Evolutionary conservation across 2,329 filamentous ascomycete species (phyloP).

Genomic region (Monilinia fructigena): DNA sequence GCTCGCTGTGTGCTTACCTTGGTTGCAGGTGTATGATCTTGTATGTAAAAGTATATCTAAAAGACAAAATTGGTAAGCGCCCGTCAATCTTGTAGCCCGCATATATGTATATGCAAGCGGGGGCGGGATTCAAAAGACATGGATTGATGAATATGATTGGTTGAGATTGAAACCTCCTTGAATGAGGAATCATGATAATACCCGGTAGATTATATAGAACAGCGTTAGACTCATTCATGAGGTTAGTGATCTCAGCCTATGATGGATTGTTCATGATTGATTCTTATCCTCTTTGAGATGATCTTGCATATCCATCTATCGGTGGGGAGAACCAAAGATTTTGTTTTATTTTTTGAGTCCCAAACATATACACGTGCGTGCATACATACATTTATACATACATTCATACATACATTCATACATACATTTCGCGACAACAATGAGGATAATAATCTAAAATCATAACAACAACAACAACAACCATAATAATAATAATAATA

Average conservation of each 20-base stretch:
- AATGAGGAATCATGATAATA: neutral
- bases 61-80: conserved; percentile 20
- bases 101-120: conserved; percentile 15
- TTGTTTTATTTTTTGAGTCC: neutral
- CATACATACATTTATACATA: neutral
- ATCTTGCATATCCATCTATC: too few species aligned
- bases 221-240: neutral
- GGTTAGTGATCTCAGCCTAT: conserved; percentile 9
- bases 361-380: too few species aligned
- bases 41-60: neutral
- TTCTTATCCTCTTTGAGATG: neutral
- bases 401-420: neutral
- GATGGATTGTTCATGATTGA: neutral
- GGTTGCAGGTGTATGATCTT: neutral
- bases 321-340: neutral
- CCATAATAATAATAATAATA: too few species aligned
- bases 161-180: neutral
- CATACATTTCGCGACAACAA: neutral
- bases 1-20: conserved; percentile 9
- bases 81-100: conserved; percentile 7
- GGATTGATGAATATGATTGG: conserved; percentile 13
- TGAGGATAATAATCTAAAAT: too few species aligned
- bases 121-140: conserved; percentile 20
- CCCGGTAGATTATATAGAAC: neutral
- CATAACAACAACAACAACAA: too few species aligned